Percentiles rank a stretch among this genome's conserved stretches.
These are phyloP conservation scores for Rhinocladiella mackenziei DNA, from an alignment of 2,329 filamentous ascomycete genomes.

Conservation along the genomic window DNA sequence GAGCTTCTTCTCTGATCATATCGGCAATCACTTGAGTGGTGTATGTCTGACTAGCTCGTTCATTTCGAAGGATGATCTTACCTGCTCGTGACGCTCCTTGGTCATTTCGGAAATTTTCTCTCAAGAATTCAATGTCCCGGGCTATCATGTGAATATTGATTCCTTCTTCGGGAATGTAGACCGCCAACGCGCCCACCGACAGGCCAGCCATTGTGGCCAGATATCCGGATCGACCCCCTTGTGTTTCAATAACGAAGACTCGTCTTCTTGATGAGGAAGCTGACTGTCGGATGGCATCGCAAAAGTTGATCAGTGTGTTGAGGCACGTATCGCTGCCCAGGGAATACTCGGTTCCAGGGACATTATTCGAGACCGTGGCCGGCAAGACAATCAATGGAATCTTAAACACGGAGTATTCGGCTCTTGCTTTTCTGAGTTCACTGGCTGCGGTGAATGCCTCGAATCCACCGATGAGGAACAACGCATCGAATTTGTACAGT, in stretches of 20 bases:
- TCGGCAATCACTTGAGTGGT: constrained; percentile 88
- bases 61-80: constrained; percentile 93
- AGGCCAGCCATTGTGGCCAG: constrained; percentile 86
- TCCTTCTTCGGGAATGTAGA: constrained; percentile 96
- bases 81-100: constrained; percentile 84
- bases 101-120: constrained; percentile 78
- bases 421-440: constrained; percentile 75
- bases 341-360: constrained; percentile 95
- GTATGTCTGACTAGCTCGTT: constrained; percentile 87
- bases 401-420: constrained; percentile 76
- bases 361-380: constrained; percentile 98
- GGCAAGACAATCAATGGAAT: constrained; percentile 90
- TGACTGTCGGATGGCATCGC: constrained; percentile 95
- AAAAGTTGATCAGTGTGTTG: constrained; percentile 91
- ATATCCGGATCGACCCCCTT: constrained; percentile 91
- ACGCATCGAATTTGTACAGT: constrained; percentile 80
- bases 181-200: constrained; percentile 83
- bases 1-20: constrained; percentile 91
- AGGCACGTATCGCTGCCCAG: constrained; percentile 94
- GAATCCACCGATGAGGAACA: constrained; percentile 92
- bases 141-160: constrained; percentile 91
- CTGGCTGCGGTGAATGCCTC: constrained; percentile 92
- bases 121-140: constrained; percentile 82
- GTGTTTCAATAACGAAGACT: constrained; percentile 97
- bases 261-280: constrained; percentile 88